These are phyloP conservation scores for Dendrostoma leiphaemia DNA, from an alignment of 2,329 filamentous ascomycete species.

Conservation along the genomic window DNA sequence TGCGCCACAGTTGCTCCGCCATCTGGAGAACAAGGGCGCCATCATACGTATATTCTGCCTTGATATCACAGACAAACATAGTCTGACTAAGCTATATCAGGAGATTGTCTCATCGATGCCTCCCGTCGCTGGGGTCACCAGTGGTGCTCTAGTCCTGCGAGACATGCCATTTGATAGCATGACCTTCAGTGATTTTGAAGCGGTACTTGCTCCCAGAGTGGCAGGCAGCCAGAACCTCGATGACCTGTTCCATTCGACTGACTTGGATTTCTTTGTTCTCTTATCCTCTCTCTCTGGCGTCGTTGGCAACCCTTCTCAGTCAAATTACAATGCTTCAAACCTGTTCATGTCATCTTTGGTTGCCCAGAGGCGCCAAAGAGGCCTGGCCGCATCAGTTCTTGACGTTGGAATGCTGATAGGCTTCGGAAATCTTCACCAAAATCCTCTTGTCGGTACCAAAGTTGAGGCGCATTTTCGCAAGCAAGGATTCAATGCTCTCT, in stretches of 20 bases:
- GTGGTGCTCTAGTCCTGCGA: constrained; percentile 2
- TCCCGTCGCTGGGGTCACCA: not conserved
- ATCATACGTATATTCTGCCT: not conserved
- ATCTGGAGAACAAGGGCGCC: not conserved
- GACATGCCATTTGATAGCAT: not conserved
- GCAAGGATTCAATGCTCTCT: too few relatives aligned
- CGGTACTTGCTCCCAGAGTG: not conserved
- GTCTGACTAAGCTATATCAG: not conserved
- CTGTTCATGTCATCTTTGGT: too few relatives aligned
- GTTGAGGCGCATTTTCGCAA: too few relatives aligned
- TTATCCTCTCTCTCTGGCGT: too few relatives aligned
- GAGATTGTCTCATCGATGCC: not conserved
- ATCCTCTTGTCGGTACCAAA: too few relatives aligned
- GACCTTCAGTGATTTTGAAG: not conserved
- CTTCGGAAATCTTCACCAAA: too few relatives aligned
- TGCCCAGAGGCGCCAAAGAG: too few relatives aligned
- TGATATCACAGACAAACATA: not conserved
- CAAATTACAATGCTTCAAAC: too few relatives aligned
- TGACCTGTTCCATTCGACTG: constrained; percentile 23
- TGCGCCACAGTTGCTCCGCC: not conserved
- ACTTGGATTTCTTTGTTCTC: constrained; percentile 29
- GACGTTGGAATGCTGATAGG: too few relatives aligned
- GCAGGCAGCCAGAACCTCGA: constrained; percentile 10
- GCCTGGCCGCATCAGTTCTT: too few relatives aligned
- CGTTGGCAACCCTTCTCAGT: too few relatives aligned